A percentile compares a stretch with the other conserved stretches of the same genome.
phyloP scores from a whole-genome alignment of 1,139 yeast species.

The Pichia terricola region DNA sequence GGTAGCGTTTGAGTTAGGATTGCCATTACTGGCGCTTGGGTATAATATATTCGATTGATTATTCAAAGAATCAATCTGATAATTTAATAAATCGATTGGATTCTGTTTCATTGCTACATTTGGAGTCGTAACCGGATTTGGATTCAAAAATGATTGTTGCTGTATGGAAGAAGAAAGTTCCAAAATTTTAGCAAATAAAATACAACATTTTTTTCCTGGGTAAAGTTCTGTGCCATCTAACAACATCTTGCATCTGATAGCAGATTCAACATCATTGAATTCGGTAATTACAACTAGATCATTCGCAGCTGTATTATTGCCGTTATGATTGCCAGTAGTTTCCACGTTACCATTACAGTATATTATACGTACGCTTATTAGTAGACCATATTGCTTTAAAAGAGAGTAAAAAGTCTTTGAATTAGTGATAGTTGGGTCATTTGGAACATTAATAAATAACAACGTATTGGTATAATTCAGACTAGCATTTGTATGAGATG shows the following conservation, averaged over 20 bases:
- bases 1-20: not conserved
- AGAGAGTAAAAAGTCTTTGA: conserved; percentile 23
- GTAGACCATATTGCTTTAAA: conserved; percentile 41
- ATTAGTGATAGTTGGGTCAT: conserved; percentile 21
- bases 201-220: conserved; percentile 58
- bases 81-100: conserved; percentile 5
- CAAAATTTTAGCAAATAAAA: conserved; percentile 58
- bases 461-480: conserved; percentile 72
- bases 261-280: conserved; percentile 60
- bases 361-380: conserved; percentile 50
- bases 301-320: conserved; percentile 6
- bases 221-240: conserved; percentile 76
- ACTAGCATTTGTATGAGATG: conserved; percentile 58
- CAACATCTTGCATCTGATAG: conserved; percentile 66
- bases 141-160: not conserved
- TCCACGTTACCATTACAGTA: conserved; percentile 29
- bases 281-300: conserved; percentile 55
- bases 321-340: no score
- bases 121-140: not conserved
- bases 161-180: conserved; percentile 19
- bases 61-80: conserved; percentile 3
- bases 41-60: conserved; percentile 1
- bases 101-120: not conserved
- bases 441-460: conserved; percentile 69
- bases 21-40: not conserved